Evolutionary conservation across 2,329 filamentous ascomycete species (phyloP), one percentile per base, ranked within the genome.

Genomic region (Tympanopsis confertula): DNA sequence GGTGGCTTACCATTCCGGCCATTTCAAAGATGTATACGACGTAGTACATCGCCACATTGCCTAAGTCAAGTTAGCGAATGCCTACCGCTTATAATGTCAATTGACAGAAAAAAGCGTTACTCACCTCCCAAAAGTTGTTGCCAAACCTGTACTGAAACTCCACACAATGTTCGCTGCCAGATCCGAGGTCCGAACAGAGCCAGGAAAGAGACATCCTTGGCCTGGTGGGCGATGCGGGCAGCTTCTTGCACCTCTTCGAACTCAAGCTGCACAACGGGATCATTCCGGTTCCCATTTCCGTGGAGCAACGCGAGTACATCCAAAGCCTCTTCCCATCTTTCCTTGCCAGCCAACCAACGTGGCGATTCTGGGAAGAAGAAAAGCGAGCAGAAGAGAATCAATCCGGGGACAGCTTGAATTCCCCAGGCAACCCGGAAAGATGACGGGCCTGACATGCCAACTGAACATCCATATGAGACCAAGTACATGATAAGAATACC

Each of bases 11-110:
- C 50, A 76, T 65, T 30, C 65, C 65, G 5, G 73, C 73, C 74
- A 78, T 77, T 35, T 67, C 59, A 46, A 78, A 78, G 42, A 78
- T 68, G 43, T 77, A 78, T 0, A 77, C 66, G 41, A 79, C 68
- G 42, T 79, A 78, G 48, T 77, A 74, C 39, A 71, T 62, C 46
- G 69, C 69, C 2, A 73, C 66, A 37, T 75, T 76, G 37, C 71
- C 72, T 5, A 71, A 71, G 0, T 69, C 62, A 13, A 75, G 50
- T 35, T 75, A n/a, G n/a, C n/a, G n/a, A n/a, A n/a, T n/a, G n/a
- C n/a, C n/a, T n/a, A n/a, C n/a, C n/a, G 71, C 29, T 72, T 69
- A 69, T 62, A 36, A 13, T 10, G 20, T 38, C 7, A 32, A 24
- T 20, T 14, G 3, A 7, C 17, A 13, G n/a, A 26, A 30, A 20